A percentile compares a stretch with the other conserved stretches of the same genome.
Conservation (phyloP, 2,329 filamentous ascomycete species). For the Spiromastix sp. region DNA sequence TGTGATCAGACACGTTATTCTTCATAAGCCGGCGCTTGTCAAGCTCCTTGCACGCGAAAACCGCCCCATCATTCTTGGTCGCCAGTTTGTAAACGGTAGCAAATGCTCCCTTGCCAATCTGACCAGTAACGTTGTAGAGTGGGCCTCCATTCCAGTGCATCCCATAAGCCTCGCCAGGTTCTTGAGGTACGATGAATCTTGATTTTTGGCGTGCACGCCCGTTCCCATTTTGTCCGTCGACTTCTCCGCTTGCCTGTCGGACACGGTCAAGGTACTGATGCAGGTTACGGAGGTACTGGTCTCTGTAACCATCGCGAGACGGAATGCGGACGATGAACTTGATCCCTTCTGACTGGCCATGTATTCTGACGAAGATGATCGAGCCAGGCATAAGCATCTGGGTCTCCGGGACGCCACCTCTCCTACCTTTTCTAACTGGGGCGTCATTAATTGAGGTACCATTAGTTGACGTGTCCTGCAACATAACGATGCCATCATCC, state of each 20-base stretch:
- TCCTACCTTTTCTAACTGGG: slow-evolving; percentile 48
- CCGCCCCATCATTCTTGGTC: slow-evolving; percentile 68
- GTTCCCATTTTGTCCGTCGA: slow-evolving; percentile 5
- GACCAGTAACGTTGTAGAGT: slow-evolving; percentile 71
- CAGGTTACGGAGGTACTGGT: slow-evolving; percentile 59
- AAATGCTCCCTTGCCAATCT: slow-evolving; percentile 88
- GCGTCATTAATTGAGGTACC: slow-evolving; percentile 75
- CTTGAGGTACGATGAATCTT: slow-evolving; percentile 8
- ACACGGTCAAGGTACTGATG: slow-evolving; percentile 49
- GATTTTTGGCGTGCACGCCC: background rate
- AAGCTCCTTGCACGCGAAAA: slow-evolving; percentile 88
- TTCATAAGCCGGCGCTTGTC: slow-evolving; percentile 91
- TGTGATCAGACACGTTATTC: slow-evolving; percentile 78
- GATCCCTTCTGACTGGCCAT: slow-evolving; percentile 48
- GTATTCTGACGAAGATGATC: slow-evolving; percentile 57
- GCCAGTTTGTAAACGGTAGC: slow-evolving; percentile 88
- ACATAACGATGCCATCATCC: slow-evolving; percentile 73
- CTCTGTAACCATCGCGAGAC: slow-evolving; percentile 57
- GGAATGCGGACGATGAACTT: slow-evolving; percentile 82
- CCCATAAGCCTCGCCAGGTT: slow-evolving; percentile 40
- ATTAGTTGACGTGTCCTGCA: slow-evolving; percentile 92
- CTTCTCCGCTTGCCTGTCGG: slow-evolving; percentile 12
- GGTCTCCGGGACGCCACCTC: slow-evolving; percentile 31
- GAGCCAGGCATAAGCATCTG: slow-evolving; percentile 63
- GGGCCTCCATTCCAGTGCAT: slow-evolving; percentile 74